Conservation (phyloP, 1,139 yeast genomes). For the Pichia sp. region DNA sequence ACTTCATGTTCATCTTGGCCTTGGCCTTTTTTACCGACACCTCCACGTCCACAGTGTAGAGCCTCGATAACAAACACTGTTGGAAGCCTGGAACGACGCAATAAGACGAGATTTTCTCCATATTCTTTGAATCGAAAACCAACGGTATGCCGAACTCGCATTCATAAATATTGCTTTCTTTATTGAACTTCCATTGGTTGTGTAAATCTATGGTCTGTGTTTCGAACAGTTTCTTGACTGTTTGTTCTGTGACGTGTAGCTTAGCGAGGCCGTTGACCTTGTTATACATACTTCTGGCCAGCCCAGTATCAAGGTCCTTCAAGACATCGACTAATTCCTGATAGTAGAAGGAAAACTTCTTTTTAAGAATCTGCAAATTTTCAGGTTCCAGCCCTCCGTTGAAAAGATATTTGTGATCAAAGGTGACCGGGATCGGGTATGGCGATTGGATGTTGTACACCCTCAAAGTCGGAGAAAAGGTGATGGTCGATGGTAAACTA, state of each 20-base stretch:
- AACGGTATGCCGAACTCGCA: constrained; percentile 19
- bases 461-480: constrained; percentile 16
- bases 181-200: constrained; percentile 12
- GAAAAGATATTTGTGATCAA: constrained; percentile 21
- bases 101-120: constrained; percentile 6
- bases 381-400: constrained; percentile 12
- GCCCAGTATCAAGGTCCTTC: constrained; percentile 9
- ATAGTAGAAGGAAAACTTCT: constrained; percentile 13
- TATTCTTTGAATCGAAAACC: constrained; percentile 10
- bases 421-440: constrained; percentile 24
- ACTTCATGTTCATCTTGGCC: constrained; percentile 2
- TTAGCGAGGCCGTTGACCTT: constrained; percentile 13
- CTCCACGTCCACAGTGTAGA: constrained; percentile 18
- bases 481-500: constrained; percentile 18
- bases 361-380: constrained; percentile 14
- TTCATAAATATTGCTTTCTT: constrained; percentile 7
- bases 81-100: constrained; percentile 26
- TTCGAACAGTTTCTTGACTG: constrained; percentile 17
- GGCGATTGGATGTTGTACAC: constrained; percentile 21
- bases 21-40: constrained; percentile 13
- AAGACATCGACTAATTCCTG: constrained; percentile 12
- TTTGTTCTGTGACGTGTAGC: constrained; percentile 1
- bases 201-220: constrained; percentile 14
- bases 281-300: constrained; percentile 15
- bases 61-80: constrained; percentile 23